phyloP scores from a whole-genome alignment of 1,139 yeast genomes.

The Candida pseudoviswanathii region DNA sequence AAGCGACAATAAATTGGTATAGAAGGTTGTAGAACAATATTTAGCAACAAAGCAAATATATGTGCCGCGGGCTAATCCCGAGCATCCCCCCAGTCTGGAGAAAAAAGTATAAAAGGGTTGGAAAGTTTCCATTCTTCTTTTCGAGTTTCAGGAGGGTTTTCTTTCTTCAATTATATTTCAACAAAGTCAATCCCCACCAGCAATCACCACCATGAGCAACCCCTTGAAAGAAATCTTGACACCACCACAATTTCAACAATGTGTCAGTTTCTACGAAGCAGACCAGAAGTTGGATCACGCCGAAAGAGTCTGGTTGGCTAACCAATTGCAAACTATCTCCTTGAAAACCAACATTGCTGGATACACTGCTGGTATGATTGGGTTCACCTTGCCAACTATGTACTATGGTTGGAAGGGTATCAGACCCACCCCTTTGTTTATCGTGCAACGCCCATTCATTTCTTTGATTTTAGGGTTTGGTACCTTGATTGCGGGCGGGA shows the following conservation, averaged over 20 bases:
- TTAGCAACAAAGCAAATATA: neutral
- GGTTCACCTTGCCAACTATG: slow-evolving; percentile 31
- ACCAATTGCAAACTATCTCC: slow-evolving; percentile 31
- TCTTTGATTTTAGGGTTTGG: slow-evolving; percentile 36
- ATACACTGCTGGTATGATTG: slow-evolving; percentile 25
- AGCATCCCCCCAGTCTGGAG: no score
- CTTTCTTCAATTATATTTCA: neutral
- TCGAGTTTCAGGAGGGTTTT: neutral
- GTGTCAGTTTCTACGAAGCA: slow-evolving; percentile 45
- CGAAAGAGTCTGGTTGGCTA: slow-evolving; percentile 35
- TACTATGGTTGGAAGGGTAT: slow-evolving; percentile 17
- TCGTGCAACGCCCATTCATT: slow-evolving; percentile 33
- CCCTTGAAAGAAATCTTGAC: slow-evolving; percentile 20
- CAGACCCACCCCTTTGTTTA: slow-evolving; percentile 10
- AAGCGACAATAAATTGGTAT: slow-evolving; percentile 57
- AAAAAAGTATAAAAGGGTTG: neutral
- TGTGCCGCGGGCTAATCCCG: neutral
- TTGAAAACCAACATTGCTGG: slow-evolving; percentile 31
- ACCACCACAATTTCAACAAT: slow-evolving; percentile 36
- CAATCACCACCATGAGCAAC: no score
- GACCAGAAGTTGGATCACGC: slow-evolving; percentile 34
- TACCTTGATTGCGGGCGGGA: slow-evolving; percentile 27
- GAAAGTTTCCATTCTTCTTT: neutral
- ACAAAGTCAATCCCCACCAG: no score
- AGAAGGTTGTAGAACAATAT: slow-evolving; percentile 12